These are phyloP conservation scores for Porcisia hertigi DNA, from an alignment of 208 protist species.

Conservation along the genomic window DNA sequence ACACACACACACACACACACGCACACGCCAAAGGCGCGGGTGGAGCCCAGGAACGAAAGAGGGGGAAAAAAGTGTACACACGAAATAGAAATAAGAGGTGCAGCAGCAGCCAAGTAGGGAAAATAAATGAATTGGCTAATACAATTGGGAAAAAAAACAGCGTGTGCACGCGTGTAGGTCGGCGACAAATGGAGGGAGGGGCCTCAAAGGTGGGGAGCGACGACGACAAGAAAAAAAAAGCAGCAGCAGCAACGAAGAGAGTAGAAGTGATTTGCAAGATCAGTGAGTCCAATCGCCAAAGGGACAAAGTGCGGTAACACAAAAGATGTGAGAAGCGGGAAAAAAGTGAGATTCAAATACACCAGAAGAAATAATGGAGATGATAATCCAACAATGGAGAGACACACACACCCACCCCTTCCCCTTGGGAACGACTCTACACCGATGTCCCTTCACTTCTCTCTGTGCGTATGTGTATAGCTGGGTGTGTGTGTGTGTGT, in stretches of 20 bases:
- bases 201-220: neutral
- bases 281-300: neutral
- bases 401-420: neutral
- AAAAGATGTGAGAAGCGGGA: neutral
- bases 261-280: neutral
- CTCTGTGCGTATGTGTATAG: neutral
- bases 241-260: conserved; percentile 12
- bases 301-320: neutral
- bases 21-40: neutral
- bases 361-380: neutral
- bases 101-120: neutral
- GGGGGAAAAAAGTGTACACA: neutral
- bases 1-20: neutral
- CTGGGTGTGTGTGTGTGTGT: neutral
- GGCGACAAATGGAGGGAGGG: neutral
- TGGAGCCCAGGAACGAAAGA: neutral
- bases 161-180: neutral
- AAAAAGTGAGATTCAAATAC: neutral
- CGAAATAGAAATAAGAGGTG: neutral
- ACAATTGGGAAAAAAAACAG: neutral
- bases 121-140: neutral
- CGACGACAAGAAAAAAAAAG: conserved; percentile 4
- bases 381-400: neutral
- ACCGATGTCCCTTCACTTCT: neutral
- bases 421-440: neutral